Evolutionary conservation across 192 early-diverging fungal genomes (phyloP).

Genomic region (Funneliformis geosporum): DNA sequence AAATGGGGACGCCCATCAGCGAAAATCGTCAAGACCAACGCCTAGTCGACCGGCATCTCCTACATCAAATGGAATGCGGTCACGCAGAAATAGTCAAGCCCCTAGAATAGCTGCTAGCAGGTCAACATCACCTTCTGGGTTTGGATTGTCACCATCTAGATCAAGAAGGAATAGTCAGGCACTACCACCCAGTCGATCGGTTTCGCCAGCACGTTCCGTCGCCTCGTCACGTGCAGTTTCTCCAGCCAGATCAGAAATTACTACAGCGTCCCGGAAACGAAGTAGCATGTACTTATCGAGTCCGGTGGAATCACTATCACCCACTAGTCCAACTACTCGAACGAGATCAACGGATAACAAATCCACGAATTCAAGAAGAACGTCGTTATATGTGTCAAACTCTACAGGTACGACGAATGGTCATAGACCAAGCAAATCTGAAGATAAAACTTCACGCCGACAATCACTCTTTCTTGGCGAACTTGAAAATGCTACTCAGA

Average conservation of each 20-base stretch:
- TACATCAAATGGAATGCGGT: neutral
- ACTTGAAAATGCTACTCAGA: neutral
- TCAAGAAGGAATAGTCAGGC: neutral
- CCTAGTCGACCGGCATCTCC: slow-evolving; percentile 20
- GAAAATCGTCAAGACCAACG: neutral
- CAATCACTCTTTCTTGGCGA: neutral
- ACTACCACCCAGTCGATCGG: neutral
- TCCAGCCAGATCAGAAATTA: neutral
- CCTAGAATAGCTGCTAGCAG: neutral
- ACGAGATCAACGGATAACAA: neutral
- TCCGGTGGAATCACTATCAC: neutral
- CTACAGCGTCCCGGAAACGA: neutral
- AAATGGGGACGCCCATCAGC: neutral
- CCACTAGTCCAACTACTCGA: neutral
- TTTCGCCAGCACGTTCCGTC: neutral
- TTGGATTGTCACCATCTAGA: neutral
- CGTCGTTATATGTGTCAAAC: neutral
- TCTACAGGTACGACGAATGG: neutral
- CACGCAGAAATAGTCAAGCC: neutral
- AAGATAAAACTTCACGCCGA: neutral
- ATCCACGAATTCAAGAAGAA: neutral
- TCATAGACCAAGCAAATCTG: neutral
- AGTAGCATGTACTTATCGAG: neutral
- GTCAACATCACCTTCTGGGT: neutral
- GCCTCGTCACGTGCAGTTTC: neutral